Conservation (phyloP, 257 asterid genomes). For the Linaria vulgaris region DNA sequence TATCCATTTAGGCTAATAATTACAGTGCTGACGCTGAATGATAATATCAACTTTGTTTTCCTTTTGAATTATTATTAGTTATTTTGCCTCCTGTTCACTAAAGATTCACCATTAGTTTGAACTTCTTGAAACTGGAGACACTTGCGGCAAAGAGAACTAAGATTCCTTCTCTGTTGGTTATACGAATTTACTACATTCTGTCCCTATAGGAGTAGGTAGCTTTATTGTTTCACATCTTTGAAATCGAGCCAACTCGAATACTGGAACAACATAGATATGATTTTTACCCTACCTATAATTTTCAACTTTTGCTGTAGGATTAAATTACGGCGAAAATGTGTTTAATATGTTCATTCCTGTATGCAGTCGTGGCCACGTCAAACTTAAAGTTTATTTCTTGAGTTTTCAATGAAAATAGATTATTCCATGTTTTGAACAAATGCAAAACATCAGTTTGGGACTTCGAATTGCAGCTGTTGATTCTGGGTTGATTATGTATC, state of each 20-base stretch:
- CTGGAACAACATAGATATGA: not conserved
- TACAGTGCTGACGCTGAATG: not conserved
- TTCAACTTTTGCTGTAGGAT: too few species aligned
- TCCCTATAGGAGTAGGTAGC: not conserved
- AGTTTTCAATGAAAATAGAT: not conserved
- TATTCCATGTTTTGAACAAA: not conserved
- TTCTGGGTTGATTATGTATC: slow-evolving; percentile 9
- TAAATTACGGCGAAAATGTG: too few species aligned
- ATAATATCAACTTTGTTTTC: not conserved
- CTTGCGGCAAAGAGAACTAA: not conserved
- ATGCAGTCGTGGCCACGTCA: not conserved
- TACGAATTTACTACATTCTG: slow-evolving; percentile 1
- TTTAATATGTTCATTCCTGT: too few species aligned
- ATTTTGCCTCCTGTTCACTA: not conserved
- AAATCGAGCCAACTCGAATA: not conserved
- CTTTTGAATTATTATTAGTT: not conserved
- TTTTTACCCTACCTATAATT: not conserved
- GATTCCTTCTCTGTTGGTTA: slow-evolving; percentile 10
- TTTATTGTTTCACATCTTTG: not conserved
- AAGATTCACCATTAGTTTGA: not conserved
- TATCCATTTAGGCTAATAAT: not conserved
- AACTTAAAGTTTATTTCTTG: not conserved
- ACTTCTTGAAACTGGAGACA: not conserved
- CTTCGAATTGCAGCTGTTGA: slow-evolving; percentile 16
- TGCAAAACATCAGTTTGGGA: slow-evolving; percentile 1